A percentile compares a stretch with the other conserved stretches of the same genome.
phyloP scores from a whole-genome alignment of 2,329 filamentous ascomycete genomes.

The Penicillium rolfsii region DNA sequence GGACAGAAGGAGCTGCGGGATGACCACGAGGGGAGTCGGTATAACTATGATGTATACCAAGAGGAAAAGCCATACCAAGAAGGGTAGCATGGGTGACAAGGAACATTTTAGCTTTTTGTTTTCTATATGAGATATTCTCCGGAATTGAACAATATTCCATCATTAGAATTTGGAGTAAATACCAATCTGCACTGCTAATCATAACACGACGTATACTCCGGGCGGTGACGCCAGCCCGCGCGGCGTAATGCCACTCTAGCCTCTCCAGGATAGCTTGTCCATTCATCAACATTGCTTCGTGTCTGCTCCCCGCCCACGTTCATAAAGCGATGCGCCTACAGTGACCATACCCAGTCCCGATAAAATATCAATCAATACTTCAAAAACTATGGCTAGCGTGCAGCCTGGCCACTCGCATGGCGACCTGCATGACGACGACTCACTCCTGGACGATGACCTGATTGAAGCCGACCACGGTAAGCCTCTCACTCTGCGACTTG shows the following conservation, averaged over 20 bases:
- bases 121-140: not conserved
- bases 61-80: slow-evolving; percentile 52
- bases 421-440: slow-evolving; percentile 64
- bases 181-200: not conserved
- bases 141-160: not conserved
- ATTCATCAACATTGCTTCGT: slow-evolving; percentile 23
- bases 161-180: not conserved
- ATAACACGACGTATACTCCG: not conserved
- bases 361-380: slow-evolving; percentile 3
- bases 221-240: slow-evolving; percentile 22
- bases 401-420: slow-evolving; percentile 54
- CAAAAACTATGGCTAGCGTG: slow-evolving; percentile 41
- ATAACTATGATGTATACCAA: slow-evolving; percentile 65
- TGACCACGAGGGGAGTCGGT: slow-evolving; percentile 63
- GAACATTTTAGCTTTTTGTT: not conserved
- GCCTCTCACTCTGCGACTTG: slow-evolving; percentile 15
- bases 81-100: not conserved
- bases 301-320: slow-evolving; percentile 12
- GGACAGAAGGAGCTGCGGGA: slow-evolving; percentile 60
- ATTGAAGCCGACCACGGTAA: slow-evolving; percentile 80
- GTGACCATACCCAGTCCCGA: slow-evolving; percentile 11
- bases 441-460: slow-evolving; percentile 69
- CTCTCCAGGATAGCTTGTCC: slow-evolving; percentile 38
- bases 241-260: slow-evolving; percentile 46
- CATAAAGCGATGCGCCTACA: slow-evolving; percentile 22